Evolutionary conservation across 1,284 basidiomycete genomes (phyloP).

Genomic region (Golubevia pallescens): DNA sequence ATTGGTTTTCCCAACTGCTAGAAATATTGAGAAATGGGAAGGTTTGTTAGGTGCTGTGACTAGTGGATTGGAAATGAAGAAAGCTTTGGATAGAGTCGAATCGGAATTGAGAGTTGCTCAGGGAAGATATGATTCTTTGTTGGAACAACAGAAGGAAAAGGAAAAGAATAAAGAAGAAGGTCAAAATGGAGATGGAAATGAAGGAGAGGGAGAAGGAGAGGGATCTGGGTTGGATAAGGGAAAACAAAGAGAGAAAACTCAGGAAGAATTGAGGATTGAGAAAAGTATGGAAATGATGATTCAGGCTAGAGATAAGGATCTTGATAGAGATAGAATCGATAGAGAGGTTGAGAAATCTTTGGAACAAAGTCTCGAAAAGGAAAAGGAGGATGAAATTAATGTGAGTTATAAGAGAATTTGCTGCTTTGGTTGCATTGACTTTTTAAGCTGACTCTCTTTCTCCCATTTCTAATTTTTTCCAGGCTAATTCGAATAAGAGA

Average conservation of each 20-base stretch:
- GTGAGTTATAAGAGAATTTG: background rate
- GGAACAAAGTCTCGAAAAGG: slow-evolving; percentile 1
- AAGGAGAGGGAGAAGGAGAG: background rate
- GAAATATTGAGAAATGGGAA: slow-evolving; percentile 62
- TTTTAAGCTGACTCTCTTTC: background rate
- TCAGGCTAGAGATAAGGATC: background rate
- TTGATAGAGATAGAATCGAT: background rate
- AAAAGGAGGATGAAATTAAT: slow-evolving; percentile 1
- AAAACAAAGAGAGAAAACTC: slow-evolving; percentile 1
- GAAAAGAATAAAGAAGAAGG: slow-evolving; percentile 1
- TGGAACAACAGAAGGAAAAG: background rate
- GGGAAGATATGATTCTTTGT: slow-evolving; percentile 3
- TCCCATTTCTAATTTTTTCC: background rate
- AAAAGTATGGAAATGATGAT: background rate
- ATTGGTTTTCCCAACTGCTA: slow-evolving; percentile 54
- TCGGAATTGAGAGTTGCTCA: slow-evolving; percentile 18
- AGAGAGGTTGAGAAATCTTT: background rate
- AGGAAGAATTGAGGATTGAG: background rate
- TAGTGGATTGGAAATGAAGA: slow-evolving; percentile 54
- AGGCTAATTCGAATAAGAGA: no score
- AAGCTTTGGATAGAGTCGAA: slow-evolving; percentile 54
- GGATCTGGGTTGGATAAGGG: background rate
- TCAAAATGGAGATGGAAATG: background rate
- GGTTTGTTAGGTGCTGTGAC: slow-evolving; percentile 59
- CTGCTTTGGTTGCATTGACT: background rate